phyloP scores from a whole-genome alignment of 1,284 basidiomycete genomes.

The Megacollybia platyphylla region DNA sequence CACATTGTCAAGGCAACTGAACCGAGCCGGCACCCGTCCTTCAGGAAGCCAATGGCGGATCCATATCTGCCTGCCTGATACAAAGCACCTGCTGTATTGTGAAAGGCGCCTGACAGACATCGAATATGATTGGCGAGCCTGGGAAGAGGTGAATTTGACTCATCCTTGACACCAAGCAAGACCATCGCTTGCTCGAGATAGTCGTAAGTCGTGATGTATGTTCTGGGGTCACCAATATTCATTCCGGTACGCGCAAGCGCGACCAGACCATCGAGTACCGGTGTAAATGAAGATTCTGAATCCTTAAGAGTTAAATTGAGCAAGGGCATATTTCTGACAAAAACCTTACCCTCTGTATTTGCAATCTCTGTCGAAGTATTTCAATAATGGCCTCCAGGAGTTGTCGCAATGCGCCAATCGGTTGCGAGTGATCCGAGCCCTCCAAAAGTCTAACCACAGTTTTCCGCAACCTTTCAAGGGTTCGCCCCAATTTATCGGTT shows the following conservation, averaged over 20 bases:
- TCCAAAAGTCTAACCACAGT: slow-evolving; percentile 33
- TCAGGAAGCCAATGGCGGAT: slow-evolving; percentile 51
- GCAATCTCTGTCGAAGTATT: slow-evolving; percentile 11
- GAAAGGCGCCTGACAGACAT: slow-evolving; percentile 55
- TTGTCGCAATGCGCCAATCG: slow-evolving; percentile 4
- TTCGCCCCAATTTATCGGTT: slow-evolving; percentile 41
- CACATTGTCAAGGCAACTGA: slow-evolving; percentile 26
- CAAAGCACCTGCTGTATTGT: slow-evolving; percentile 49
- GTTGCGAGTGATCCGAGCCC: neutral
- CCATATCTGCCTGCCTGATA: slow-evolving; percentile 50
- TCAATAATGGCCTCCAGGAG: slow-evolving; percentile 18
- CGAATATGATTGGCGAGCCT: slow-evolving; percentile 43
- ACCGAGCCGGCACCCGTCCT: slow-evolving; percentile 44
- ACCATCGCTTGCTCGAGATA: slow-evolving; percentile 30
- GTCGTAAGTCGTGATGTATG: slow-evolving; percentile 33
- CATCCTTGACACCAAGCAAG: slow-evolving; percentile 17
- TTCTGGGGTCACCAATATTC: slow-evolving; percentile 30
- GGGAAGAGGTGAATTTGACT: slow-evolving; percentile 7
- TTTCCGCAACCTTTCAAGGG: slow-evolving; percentile 46
- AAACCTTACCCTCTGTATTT: no score
- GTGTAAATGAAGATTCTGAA: slow-evolving; percentile 25
- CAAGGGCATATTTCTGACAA: no score
- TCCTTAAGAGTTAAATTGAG: no score
- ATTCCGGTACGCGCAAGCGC: slow-evolving; percentile 39
- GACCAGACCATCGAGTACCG: slow-evolving; percentile 50